Evolutionary conservation across 306 rosid species (phyloP).

Genomic region (Quercus ilex): DNA sequence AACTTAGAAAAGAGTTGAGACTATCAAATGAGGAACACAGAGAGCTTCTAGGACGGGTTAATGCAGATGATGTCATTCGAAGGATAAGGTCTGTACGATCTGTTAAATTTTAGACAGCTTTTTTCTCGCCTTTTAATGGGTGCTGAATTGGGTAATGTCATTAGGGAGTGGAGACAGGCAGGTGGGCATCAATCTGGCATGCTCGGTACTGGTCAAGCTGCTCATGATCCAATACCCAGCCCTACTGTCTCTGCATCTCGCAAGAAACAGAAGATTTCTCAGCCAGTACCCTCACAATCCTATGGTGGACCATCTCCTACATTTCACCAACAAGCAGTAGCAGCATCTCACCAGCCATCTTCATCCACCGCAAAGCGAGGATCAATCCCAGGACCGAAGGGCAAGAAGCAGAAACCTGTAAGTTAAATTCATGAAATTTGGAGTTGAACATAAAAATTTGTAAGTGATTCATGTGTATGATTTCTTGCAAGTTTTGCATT

Average conservation of each 20-base stretch:
- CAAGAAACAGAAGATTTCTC: conserved; percentile 73
- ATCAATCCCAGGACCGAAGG: conserved; percentile 62
- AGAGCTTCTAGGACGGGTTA: conserved; percentile 86
- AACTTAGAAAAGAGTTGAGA: conserved; percentile 89
- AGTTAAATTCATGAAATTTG: conserved; percentile 27
- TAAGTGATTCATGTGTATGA: background rate
- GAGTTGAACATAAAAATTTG: background rate
- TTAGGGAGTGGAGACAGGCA: conserved; percentile 93
- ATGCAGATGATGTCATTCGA: conserved; percentile 80
- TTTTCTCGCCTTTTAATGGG: conserved; percentile 22
- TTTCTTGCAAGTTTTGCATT: background rate
- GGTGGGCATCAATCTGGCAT: conserved; percentile 72
- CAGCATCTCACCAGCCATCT: conserved; percentile 81
- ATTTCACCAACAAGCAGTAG: conserved; percentile 60
- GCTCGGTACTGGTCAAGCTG: conserved; percentile 50
- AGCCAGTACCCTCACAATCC: conserved; percentile 66
- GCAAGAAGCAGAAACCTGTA: conserved; percentile 86
- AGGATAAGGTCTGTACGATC: conserved; percentile 65
- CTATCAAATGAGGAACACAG: conserved; percentile 92
- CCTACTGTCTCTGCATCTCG: conserved; percentile 88
- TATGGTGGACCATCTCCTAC: conserved; percentile 74
- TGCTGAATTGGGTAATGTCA: conserved; percentile 16
- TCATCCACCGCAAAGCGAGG: conserved; percentile 76
- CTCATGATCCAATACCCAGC: conserved; percentile 75
- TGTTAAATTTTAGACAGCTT: conserved; percentile 6